A percentile compares a stretch with the other conserved stretches of the same genome.
These are phyloP conservation scores for Hysterium pulicare DNA, from an alignment of 2,329 filamentous ascomycete species.

Conservation along the genomic window DNA sequence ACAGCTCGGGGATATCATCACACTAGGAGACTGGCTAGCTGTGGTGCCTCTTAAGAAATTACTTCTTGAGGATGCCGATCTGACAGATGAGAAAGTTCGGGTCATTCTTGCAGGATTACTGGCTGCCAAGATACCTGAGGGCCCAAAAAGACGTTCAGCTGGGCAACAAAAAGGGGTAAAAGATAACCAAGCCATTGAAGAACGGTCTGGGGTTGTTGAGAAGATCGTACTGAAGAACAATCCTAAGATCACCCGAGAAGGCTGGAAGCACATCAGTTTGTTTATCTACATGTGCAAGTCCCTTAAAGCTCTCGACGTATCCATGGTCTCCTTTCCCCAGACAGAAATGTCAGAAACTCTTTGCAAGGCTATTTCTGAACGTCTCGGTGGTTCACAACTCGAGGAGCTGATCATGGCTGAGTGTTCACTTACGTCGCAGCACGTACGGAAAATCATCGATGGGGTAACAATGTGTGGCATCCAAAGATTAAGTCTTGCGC, in stretches of 20 bases:
- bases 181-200: conserved; percentile 26
- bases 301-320: conserved; percentile 81
- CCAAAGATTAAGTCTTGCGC: conserved; percentile 74
- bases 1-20: conserved; percentile 77
- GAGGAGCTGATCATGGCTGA: conserved; percentile 82
- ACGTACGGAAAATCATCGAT: conserved; percentile 75
- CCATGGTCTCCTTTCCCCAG: conserved; percentile 67
- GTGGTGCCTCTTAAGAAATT: conserved; percentile 88
- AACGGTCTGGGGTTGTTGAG: conserved; percentile 73
- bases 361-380: conserved; percentile 70
- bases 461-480: conserved; percentile 76
- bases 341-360: conserved; percentile 64
- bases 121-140: conserved; percentile 67
- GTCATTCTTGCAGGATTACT: conserved; percentile 83
- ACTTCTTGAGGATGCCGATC: conserved; percentile 78
- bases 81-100: conserved; percentile 82
- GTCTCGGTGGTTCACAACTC: conserved; percentile 70
- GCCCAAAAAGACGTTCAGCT: conserved; percentile 43
- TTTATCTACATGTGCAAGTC: conserved; percentile 90
- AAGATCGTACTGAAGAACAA: conserved; percentile 89
- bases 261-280: conserved; percentile 86
- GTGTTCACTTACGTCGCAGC: conserved; percentile 67
- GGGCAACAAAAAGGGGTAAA: conserved; percentile 15
- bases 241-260: conserved; percentile 73
- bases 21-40: conserved; percentile 88